Evolutionary conservation across 257 asterid species (phyloP).

Genomic region (Gardenia jasminoides): DNA sequence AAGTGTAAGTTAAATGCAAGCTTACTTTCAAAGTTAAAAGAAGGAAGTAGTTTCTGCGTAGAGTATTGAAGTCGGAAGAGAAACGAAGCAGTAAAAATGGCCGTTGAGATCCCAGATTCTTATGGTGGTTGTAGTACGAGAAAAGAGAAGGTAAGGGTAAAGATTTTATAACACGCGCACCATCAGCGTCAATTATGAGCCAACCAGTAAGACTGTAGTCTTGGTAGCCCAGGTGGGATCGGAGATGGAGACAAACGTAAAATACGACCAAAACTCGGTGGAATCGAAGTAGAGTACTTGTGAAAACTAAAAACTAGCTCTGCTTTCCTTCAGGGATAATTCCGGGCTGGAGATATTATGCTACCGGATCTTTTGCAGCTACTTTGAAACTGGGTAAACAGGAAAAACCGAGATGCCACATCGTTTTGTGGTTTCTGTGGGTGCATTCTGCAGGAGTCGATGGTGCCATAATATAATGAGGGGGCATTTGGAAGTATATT

Average conservation of each 20-base stretch:
- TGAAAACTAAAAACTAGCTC: too few relatives aligned
- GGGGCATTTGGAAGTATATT: too few relatives aligned
- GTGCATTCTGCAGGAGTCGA: too few relatives aligned
- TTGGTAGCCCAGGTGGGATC: not conserved
- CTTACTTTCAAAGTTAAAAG: not conserved
- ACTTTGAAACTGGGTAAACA: too few relatives aligned
- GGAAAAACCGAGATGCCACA: too few relatives aligned
- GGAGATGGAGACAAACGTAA: not conserved
- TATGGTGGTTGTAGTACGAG: not conserved
- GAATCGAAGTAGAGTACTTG: slow-evolving; percentile 6
- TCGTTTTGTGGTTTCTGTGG: too few relatives aligned
- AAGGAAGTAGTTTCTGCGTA: not conserved
- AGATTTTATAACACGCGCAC: slow-evolving; percentile 36
- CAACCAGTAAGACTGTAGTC: too few relatives aligned
- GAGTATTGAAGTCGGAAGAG: not conserved
- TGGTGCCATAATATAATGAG: too few relatives aligned
- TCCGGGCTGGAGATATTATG: too few relatives aligned
- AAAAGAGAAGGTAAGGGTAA: slow-evolving; percentile 12
- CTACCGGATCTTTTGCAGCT: too few relatives aligned
- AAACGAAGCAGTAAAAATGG: not conserved
- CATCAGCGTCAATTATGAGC: slow-evolving; percentile 38
- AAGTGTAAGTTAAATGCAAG: not conserved
- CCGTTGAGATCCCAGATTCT: not conserved
- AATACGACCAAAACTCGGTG: slow-evolving; percentile 25
- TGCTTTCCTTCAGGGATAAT: too few relatives aligned